Percentiles rank a stretch among this genome's conserved stretches.
Evolutionary conservation across 495 filamentous ascomycete species (phyloP).

Genomic region (Friedmanniomyces endolithicus): DNA sequence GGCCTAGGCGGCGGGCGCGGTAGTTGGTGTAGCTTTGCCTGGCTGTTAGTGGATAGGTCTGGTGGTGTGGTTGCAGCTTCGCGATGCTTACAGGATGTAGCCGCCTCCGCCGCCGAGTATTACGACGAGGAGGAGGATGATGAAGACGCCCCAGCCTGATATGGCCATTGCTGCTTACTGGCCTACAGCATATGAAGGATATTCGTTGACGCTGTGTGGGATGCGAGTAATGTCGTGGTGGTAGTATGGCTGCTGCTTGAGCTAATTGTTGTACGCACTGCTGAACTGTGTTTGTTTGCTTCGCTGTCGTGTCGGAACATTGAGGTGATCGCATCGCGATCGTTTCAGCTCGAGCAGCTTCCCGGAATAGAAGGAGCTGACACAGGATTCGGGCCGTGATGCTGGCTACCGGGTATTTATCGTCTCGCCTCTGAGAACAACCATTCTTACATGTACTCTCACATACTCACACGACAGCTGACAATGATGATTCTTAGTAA

Average conservation of each 20-base stretch:
- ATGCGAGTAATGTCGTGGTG: background rate
- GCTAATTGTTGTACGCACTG: background rate
- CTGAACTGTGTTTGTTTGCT: background rate
- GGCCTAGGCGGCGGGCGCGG: slow-evolving; percentile 49
- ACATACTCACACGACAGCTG: no score
- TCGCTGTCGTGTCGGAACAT: no score
- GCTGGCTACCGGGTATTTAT: background rate
- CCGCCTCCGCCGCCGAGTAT: slow-evolving; percentile 33
- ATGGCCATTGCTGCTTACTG: slow-evolving; percentile 14
- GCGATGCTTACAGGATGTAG: slow-evolving; percentile 23
- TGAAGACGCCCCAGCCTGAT: slow-evolving; percentile 27
- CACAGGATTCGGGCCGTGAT: background rate
- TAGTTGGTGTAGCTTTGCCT: slow-evolving; percentile 37
- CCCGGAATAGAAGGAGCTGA: slow-evolving; percentile 1
- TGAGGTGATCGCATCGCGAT: no score
- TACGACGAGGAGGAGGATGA: slow-evolving; percentile 41
- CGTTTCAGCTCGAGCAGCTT: background rate
- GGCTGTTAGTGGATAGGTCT: slow-evolving; percentile 1
- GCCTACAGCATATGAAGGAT: background rate
- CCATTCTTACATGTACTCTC: no score
- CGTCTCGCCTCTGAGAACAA: background rate
- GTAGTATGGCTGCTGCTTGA: background rate
- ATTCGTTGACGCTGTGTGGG: background rate
- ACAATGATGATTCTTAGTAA: background rate
- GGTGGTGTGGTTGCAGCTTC: background rate